Evolutionary conservation across 2,329 filamentous ascomycete genomes (phyloP).

Genomic region (Fusarium cyanostomum): DNA sequence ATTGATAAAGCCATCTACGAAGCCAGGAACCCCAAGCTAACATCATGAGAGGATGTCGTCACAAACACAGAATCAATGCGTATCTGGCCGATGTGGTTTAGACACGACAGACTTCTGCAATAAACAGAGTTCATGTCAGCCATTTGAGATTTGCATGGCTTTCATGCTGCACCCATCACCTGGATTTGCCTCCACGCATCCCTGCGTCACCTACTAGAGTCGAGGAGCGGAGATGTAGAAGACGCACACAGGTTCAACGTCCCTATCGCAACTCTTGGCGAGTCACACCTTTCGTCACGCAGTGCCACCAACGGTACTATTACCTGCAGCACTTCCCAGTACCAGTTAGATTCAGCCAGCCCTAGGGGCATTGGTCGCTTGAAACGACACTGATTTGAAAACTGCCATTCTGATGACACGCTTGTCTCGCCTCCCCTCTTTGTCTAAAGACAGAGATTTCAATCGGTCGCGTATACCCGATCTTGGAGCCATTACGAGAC

Average conservation of each 20-base stretch:
- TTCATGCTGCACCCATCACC: background rate
- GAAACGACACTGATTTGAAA: conserved; percentile 20
- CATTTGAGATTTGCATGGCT: conserved; percentile 12
- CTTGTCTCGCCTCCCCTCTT: conserved; percentile 25
- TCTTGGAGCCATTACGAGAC: background rate
- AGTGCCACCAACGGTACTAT: conserved; percentile 27
- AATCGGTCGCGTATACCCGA: background rate
- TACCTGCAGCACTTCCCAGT: conserved; percentile 27
- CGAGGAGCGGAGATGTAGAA: conserved; percentile 3
- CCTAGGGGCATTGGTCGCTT: conserved; percentile 12
- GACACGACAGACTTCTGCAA: background rate
- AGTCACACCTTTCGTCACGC: conserved; percentile 25
- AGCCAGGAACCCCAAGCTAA: background rate
- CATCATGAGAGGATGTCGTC: background rate
- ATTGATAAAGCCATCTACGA: background rate
- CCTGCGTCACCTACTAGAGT: conserved; percentile 16
- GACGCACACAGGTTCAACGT: background rate
- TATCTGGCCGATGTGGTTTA: background rate
- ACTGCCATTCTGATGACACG: conserved; percentile 11
- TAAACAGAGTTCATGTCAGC: background rate
- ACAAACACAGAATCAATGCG: background rate
- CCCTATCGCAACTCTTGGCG: conserved; percentile 7
- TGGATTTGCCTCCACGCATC: conserved; percentile 12
- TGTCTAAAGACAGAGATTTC: background rate
- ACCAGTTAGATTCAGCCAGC: conserved; percentile 31